Conservation (phyloP, 1,284 basidiomycete species). For the Ustilago tritici region DNA sequence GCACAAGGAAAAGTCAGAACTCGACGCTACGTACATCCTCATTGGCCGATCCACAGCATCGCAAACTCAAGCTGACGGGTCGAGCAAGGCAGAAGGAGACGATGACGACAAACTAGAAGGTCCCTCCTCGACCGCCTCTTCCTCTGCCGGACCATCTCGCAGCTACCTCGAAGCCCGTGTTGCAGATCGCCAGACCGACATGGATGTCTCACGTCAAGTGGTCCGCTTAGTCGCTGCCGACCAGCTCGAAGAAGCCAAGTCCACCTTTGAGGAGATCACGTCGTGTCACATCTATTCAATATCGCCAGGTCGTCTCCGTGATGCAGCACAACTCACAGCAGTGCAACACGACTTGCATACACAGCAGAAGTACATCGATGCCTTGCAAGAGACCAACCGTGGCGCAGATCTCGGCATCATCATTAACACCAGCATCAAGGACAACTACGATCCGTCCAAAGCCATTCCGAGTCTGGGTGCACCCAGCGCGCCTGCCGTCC, state of each 20-base stretch:
- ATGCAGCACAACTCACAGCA: conserved; percentile 49
- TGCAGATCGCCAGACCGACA: conserved; percentile 16
- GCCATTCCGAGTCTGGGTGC: conserved; percentile 34
- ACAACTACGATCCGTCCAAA: conserved; percentile 45
- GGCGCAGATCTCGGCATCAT: conserved; percentile 54
- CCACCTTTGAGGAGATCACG: conserved; percentile 18
- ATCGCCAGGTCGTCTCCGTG: conserved; percentile 40
- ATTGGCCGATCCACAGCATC: conserved; percentile 22
- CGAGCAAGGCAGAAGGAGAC: not conserved
- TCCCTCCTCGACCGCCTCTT: conserved; percentile 19
- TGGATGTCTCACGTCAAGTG: conserved; percentile 17
- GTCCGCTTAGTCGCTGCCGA: conserved; percentile 37
- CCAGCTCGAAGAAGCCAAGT: conserved; percentile 40
- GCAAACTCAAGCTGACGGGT: not conserved
- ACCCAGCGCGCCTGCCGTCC: conserved; percentile 30
- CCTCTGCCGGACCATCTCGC: conserved; percentile 17
- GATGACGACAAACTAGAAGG: conserved; percentile 19
- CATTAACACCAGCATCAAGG: conserved; percentile 32
- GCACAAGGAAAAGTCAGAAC: conserved; percentile 24
- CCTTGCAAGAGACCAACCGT: conserved; percentile 47
- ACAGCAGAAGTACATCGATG: conserved; percentile 46
- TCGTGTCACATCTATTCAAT: conserved; percentile 58
- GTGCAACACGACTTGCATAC: conserved; percentile 56
- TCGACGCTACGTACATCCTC: conserved; percentile 45
- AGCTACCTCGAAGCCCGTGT: conserved; percentile 34